phyloP scores from a whole-genome alignment of 306 rosid genomes.

The Prunus dulcis region DNA sequence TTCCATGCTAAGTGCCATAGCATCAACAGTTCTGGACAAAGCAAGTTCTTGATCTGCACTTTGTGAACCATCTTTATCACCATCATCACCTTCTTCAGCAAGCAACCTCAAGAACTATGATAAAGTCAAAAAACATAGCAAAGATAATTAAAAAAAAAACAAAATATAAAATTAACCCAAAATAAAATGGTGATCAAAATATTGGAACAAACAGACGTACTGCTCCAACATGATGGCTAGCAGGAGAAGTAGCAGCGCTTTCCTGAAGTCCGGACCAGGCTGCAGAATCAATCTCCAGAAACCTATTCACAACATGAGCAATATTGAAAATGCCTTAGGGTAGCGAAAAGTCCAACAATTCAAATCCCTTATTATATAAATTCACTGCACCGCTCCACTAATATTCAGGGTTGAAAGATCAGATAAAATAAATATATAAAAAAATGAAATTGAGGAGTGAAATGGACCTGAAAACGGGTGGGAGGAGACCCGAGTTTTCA shows the following conservation, averaged over 20 bases:
- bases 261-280: conserved; percentile 94
- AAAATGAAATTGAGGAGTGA: background rate
- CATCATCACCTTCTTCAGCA: conserved; percentile 55
- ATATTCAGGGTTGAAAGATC: background rate
- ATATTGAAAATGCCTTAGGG: background rate
- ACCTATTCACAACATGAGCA: conserved; percentile 37
- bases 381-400: background rate
- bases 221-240: conserved; percentile 79
- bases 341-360: background rate
- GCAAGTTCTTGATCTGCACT: conserved; percentile 63
- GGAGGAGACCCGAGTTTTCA: conserved; percentile 53
- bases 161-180: background rate
- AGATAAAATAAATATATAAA: background rate
- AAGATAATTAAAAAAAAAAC: background rate
- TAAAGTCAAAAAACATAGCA: conserved; percentile 2
- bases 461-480: conserved; percentile 60
- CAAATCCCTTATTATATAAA: background rate
- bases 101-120: conserved; percentile 75
- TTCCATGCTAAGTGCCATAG: conserved; percentile 49
- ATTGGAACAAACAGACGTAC: conserved; percentile 35
- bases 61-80: conserved; percentile 44
- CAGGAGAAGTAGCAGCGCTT: conserved; percentile 71
- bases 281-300: conserved; percentile 56
- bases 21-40: conserved; percentile 62
- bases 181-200: background rate